phyloP scores from a whole-genome alignment of 371 early-diverging fungal genomes.

The Saksenaea oblongispora region DNA sequence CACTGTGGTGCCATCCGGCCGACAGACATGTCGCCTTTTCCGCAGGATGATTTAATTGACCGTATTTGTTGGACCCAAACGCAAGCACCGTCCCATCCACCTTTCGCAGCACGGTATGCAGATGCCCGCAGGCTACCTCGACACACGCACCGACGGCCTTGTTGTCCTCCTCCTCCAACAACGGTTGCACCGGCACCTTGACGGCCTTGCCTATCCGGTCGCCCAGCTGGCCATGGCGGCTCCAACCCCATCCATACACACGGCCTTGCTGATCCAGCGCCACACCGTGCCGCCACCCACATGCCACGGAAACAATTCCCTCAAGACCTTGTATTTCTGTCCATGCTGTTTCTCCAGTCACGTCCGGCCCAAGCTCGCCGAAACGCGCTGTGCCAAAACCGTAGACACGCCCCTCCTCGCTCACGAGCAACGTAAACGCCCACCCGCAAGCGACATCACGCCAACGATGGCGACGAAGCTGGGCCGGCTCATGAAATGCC shows the following conservation, averaged over 20 bases:
- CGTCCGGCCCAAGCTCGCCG: conserved; percentile 49
- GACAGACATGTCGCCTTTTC: conserved; percentile 26
- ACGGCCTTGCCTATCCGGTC: not conserved
- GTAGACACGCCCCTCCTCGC: conserved; percentile 36
- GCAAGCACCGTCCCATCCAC: conserved; percentile 48
- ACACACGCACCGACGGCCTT: not conserved
- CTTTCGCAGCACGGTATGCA: conserved; percentile 46
- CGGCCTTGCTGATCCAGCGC: conserved; percentile 40
- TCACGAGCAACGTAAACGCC: conserved; percentile 53
- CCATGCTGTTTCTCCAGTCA: conserved; percentile 7
- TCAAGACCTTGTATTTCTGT: conserved; percentile 12
- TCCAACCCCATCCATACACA: conserved; percentile 65
- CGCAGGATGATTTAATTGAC: conserved; percentile 50
- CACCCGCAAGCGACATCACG: conserved; percentile 62
- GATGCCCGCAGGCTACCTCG: conserved; percentile 57
- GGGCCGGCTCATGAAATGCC: conserved; percentile 9
- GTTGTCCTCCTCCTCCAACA: no score
- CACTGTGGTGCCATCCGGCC: conserved; percentile 80
- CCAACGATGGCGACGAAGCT: conserved; percentile 23
- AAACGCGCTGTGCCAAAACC: conserved; percentile 52
- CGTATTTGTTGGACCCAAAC: conserved; percentile 67
- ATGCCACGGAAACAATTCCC: conserved; percentile 44
- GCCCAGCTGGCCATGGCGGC: conserved; percentile 64
- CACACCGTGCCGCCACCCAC: conserved; percentile 67
- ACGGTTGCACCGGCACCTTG: no score